Conservation (phyloP, 495 filamentous ascomycete species). For the Extremus antarcticus region DNA sequence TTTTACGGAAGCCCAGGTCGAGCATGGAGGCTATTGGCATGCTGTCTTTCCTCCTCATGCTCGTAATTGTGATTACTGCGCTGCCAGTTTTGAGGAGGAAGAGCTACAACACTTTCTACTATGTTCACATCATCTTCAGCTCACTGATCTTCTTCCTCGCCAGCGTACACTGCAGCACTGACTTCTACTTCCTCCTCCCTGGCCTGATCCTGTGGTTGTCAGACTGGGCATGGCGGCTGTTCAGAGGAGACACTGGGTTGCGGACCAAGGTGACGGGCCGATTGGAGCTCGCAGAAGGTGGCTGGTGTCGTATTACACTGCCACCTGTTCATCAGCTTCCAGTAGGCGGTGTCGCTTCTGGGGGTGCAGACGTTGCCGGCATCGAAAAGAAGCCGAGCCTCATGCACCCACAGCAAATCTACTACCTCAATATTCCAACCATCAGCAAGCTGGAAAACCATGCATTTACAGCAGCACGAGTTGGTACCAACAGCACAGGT, state of each 20-base stretch:
- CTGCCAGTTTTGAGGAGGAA: background rate
- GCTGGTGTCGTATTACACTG: constrained; percentile 1
- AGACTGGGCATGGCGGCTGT: background rate
- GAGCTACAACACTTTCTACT: constrained; percentile 2
- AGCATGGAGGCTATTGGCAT: background rate
- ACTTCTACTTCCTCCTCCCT: constrained; percentile 6
- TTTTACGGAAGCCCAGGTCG: background rate
- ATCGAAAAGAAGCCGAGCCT: background rate
- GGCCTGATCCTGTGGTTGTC: background rate
- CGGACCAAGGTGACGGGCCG: background rate
- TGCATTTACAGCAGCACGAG: background rate
- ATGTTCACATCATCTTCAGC: background rate
- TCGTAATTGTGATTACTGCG: background rate
- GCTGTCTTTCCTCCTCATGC: background rate
- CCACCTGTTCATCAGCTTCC: too few relatives aligned
- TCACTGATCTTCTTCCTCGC: background rate
- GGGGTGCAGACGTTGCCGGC: background rate
- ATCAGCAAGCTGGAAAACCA: background rate
- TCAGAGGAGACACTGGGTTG: background rate
- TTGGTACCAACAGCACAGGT: background rate
- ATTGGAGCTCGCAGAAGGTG: background rate
- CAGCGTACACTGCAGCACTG: background rate
- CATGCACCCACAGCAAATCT: background rate
- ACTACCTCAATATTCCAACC: constrained; percentile 2
- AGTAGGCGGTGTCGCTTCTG: background rate